Evolutionary conservation across 441 rosid species (phyloP).

Genomic region (Raphanus hybrid): DNA sequence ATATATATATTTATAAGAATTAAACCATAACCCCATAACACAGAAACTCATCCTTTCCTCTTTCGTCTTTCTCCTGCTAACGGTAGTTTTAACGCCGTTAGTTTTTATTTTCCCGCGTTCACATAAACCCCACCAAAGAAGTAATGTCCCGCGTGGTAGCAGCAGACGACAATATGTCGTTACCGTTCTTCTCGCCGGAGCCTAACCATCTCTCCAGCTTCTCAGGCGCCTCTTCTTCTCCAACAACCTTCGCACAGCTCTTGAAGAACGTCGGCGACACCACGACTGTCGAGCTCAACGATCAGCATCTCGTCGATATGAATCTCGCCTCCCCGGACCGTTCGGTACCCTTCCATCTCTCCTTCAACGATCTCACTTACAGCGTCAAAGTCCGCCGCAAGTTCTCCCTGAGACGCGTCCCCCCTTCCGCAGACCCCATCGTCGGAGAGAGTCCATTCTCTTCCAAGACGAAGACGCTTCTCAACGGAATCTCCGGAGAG

Average conservation of each 20-base stretch:
- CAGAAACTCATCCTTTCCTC: constrained; percentile 1
- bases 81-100: constrained; percentile 28
- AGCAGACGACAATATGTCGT: constrained; percentile 44
- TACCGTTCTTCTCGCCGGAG: constrained; percentile 38
- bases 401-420: constrained; percentile 38
- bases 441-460: constrained; percentile 38
- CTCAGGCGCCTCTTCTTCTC: constrained; percentile 37
- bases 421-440: constrained; percentile 36
- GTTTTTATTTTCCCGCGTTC: constrained; percentile 33
- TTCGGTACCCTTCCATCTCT: constrained; percentile 70
- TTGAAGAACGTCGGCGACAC: constrained; percentile 72
- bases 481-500: constrained; percentile 79
- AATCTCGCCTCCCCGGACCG: constrained; percentile 50
- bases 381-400: constrained; percentile 66
- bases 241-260: constrained; percentile 72
- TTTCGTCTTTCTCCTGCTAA: constrained; percentile 7
- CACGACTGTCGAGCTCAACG: constrained; percentile 43
- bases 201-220: constrained; percentile 17
- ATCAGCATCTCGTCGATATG: constrained; percentile 46
- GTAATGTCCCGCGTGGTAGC: constrained; percentile 69
- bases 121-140: not conserved
- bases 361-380: constrained; percentile 76
- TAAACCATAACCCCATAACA: not conserved
- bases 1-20: constrained; percentile 34
- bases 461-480: constrained; percentile 65